Conservation (phyloP, 1,139 yeast species). For the Kodamaea arcana region DNA sequence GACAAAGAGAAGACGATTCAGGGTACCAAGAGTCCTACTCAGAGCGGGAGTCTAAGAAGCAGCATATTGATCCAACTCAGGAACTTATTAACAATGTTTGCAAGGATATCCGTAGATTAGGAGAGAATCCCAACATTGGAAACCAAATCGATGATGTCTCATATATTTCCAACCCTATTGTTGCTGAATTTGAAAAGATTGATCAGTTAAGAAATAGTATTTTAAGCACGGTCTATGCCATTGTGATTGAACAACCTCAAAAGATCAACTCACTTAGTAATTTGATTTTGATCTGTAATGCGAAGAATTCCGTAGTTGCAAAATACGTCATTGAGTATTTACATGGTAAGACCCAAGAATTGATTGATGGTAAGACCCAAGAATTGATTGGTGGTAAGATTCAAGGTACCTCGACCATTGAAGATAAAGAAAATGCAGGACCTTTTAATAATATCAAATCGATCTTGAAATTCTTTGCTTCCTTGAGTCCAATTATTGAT, state of each 20-base stretch:
- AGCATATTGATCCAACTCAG: slow-evolving; percentile 39
- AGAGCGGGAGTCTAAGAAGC: slow-evolving; percentile 27
- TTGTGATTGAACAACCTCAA: slow-evolving; percentile 85
- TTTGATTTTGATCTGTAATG: slow-evolving; percentile 65
- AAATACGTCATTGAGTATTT: slow-evolving; percentile 66
- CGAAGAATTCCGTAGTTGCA: slow-evolving; percentile 65
- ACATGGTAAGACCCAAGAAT: slow-evolving; percentile 56
- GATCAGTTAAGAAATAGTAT: slow-evolving; percentile 58
- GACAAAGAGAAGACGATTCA: slow-evolving; percentile 39
- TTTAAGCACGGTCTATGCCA: slow-evolving; percentile 62
- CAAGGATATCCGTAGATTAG: slow-evolving; percentile 60
- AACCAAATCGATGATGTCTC: slow-evolving; percentile 63
- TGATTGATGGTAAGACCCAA: slow-evolving; percentile 42
- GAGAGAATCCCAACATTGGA: slow-evolving; percentile 53
- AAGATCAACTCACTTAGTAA: slow-evolving; percentile 70
- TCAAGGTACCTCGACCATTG: slow-evolving; percentile 39
- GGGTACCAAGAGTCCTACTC: slow-evolving; percentile 5
- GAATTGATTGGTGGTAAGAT: slow-evolving; percentile 36
- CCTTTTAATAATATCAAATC: slow-evolving; percentile 72
- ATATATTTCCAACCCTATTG: slow-evolving; percentile 61
- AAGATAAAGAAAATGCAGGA: slow-evolving; percentile 45
- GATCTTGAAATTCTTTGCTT: slow-evolving; percentile 63
- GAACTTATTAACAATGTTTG: slow-evolving; percentile 42
- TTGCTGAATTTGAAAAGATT: slow-evolving; percentile 65
- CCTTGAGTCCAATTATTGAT: slow-evolving; percentile 58